A percentile compares a stretch with the other conserved stretches of the same genome.
These are phyloP conservation scores for Glaciozyma martinii DNA, from an alignment of 768 basidiomycete genomes.

Conservation along the genomic window DNA sequence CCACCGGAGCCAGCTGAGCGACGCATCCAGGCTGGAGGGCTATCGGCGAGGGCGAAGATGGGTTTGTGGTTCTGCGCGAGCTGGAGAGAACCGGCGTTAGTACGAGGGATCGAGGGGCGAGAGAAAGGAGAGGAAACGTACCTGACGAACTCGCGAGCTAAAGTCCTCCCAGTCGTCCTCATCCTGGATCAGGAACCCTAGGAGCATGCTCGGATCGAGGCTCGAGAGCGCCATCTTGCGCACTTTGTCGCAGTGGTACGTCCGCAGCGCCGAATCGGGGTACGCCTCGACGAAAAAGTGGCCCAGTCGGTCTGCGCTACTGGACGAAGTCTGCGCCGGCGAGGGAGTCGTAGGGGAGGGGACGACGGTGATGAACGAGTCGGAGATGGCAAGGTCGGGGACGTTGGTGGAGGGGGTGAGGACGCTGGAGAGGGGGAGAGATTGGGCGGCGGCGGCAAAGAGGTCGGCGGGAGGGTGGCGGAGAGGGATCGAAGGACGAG, in stretches of 20 bases:
- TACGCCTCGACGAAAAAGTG: conserved; percentile 63
- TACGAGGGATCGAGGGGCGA: conserved; percentile 1
- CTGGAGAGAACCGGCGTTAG: conserved; percentile 28
- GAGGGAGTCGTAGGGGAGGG: conserved; percentile 1
- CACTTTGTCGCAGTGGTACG: conserved; percentile 94
- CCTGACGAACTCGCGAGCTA: conserved; percentile 59
- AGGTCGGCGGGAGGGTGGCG: conserved; percentile 15
- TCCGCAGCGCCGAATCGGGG: conserved; percentile 59
- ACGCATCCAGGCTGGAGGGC: conserved; percentile 65
- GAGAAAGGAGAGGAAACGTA: conserved; percentile 36
- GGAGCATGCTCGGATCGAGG: conserved; percentile 92
- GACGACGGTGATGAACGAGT: conserved; percentile 35
- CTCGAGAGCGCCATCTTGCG: conserved; percentile 86
- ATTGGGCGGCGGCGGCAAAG: neutral
- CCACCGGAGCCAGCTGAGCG: conserved; percentile 9
- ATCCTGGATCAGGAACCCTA: conserved; percentile 79
- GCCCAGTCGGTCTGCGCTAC: conserved; percentile 27
- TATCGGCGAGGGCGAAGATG: conserved; percentile 79
- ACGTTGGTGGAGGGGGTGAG: neutral
- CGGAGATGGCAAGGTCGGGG: neutral
- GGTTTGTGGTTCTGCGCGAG: conserved; percentile 48
- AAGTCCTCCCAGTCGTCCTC: conserved; percentile 82
- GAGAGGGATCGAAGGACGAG: conserved; percentile 72
- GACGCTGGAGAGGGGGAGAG: conserved; percentile 3
- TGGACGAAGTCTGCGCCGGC: conserved; percentile 43